Conservation (phyloP, 306 rosid species). For the Sophora flavescens region DNA sequence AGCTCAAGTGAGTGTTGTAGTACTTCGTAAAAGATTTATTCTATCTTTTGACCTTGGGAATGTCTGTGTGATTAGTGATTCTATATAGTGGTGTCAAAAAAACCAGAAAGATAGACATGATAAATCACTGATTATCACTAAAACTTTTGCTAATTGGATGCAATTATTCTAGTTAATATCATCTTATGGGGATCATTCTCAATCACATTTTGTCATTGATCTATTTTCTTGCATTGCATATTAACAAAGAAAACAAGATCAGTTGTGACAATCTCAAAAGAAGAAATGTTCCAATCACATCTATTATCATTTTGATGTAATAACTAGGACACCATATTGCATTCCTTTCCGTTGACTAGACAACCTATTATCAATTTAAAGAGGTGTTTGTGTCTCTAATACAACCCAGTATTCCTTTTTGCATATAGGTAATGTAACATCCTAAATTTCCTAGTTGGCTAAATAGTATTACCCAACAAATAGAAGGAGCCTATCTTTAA, state of each 20-base stretch:
- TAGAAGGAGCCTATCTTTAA: too few species aligned
- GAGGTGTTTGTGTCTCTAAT: background rate
- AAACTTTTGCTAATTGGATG: background rate
- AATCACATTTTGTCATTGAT: background rate
- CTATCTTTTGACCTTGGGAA: slow-evolving; percentile 2
- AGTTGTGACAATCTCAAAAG: background rate
- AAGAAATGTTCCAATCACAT: background rate
- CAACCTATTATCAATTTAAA: background rate
- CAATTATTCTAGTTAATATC: background rate
- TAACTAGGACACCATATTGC: background rate
- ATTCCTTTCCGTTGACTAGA: background rate
- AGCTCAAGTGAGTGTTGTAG: slow-evolving; percentile 11
- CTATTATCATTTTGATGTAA: background rate
- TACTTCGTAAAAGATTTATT: background rate
- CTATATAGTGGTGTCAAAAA: background rate
- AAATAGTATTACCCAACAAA: too few species aligned
- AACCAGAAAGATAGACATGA: background rate
- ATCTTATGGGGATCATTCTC: background rate
- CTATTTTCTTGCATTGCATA: background rate
- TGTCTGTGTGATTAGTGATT: background rate
- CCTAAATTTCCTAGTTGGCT: too few species aligned
- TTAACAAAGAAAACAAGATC: background rate
- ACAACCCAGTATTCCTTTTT: background rate
- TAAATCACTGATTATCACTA: background rate
- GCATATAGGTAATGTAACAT: background rate